These are phyloP conservation scores for Ascochyta lentis DNA, from an alignment of 2,329 filamentous ascomycete genomes.

Conservation along the genomic window DNA sequence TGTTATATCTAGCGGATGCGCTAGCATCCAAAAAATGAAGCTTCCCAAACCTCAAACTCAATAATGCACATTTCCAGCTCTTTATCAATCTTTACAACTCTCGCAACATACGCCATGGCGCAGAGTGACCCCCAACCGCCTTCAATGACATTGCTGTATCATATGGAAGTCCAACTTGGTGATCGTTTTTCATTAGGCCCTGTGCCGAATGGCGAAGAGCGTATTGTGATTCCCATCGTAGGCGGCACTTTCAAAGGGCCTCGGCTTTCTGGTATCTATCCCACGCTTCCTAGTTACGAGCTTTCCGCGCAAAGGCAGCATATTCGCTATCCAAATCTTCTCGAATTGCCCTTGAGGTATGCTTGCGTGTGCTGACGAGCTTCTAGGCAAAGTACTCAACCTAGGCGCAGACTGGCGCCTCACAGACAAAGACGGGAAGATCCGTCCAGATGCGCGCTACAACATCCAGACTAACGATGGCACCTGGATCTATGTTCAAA, in stretches of 20 bases:
- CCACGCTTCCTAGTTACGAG: not conserved
- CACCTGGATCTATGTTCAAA: slow-evolving; percentile 44
- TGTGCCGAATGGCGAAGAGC: slow-evolving; percentile 30
- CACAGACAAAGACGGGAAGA: slow-evolving; percentile 29
- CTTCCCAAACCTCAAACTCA: not conserved
- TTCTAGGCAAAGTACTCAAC: slow-evolving; percentile 39
- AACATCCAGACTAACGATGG: slow-evolving; percentile 48
- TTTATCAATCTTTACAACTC: slow-evolving; percentile 12
- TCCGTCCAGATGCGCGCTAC: slow-evolving; percentile 47
- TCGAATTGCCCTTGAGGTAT: too few species aligned
- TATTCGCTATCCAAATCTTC: too few species aligned
- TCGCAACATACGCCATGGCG: slow-evolving; percentile 22
- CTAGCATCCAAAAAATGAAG: not conserved
- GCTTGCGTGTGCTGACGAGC: not conserved
- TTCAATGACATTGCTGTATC: slow-evolving; percentile 31
- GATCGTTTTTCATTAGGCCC: slow-evolving; percentile 29
- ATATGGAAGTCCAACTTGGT: slow-evolving; percentile 30
- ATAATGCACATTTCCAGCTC: slow-evolving; percentile 20
- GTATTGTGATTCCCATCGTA: slow-evolving; percentile 39
- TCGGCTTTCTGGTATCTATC: slow-evolving; percentile 24
- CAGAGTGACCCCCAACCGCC: slow-evolving; percentile 24
- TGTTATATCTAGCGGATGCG: not conserved
- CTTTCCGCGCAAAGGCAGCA: too few species aligned
- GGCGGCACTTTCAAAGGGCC: slow-evolving; percentile 42
- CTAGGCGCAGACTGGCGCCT: slow-evolving; percentile 51